Evolutionary conservation across 148 eudicot genomes (phyloP).

Genomic region (Fagopyrum homotropicum): DNA sequence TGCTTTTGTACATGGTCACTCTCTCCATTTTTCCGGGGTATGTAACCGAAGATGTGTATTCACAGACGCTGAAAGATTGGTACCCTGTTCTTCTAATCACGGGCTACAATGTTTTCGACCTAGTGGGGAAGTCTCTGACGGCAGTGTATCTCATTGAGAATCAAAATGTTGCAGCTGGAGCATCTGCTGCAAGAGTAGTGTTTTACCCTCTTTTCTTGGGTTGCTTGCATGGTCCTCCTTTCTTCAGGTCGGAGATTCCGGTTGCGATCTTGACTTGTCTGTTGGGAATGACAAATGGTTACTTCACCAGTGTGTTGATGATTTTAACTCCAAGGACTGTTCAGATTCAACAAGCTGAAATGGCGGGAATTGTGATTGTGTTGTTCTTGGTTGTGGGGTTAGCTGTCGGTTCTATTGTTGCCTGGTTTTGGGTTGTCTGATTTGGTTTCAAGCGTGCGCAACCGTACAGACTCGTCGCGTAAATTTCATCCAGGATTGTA

Average conservation of each 20-base stretch:
- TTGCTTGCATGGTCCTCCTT: slow-evolving; percentile 80
- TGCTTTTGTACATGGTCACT: slow-evolving; percentile 12
- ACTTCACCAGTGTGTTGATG: slow-evolving; percentile 76
- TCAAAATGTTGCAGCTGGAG: slow-evolving; percentile 58
- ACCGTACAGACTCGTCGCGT: neutral
- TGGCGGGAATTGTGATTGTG: slow-evolving; percentile 65
- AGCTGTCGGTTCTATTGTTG: slow-evolving; percentile 74
- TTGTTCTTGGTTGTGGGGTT: slow-evolving; percentile 71
- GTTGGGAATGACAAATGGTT: slow-evolving; percentile 87
- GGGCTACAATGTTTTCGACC: slow-evolving; percentile 18
- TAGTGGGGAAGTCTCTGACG: slow-evolving; percentile 16
- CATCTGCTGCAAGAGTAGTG: slow-evolving; percentile 54
- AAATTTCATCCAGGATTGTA: neutral
- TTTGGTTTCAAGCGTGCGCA: neutral
- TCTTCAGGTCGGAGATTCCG: slow-evolving; percentile 75
- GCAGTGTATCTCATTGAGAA: slow-evolving; percentile 62
- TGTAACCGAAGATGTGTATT: slow-evolving; percentile 20
- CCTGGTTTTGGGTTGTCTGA: slow-evolving; percentile 94
- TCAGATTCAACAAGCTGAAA: slow-evolving; percentile 61
- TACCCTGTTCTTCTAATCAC: slow-evolving; percentile 19
- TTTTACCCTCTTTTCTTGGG: slow-evolving; percentile 68
- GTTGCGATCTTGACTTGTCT: slow-evolving; percentile 72
- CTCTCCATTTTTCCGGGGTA: slow-evolving; percentile 21
- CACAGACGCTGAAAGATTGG: slow-evolving; percentile 17
- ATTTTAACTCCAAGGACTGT: slow-evolving; percentile 77